Base-by-base conservation (phyloP, 208 protist species). In the Herpetomonas samuelpessoai region DNA sequence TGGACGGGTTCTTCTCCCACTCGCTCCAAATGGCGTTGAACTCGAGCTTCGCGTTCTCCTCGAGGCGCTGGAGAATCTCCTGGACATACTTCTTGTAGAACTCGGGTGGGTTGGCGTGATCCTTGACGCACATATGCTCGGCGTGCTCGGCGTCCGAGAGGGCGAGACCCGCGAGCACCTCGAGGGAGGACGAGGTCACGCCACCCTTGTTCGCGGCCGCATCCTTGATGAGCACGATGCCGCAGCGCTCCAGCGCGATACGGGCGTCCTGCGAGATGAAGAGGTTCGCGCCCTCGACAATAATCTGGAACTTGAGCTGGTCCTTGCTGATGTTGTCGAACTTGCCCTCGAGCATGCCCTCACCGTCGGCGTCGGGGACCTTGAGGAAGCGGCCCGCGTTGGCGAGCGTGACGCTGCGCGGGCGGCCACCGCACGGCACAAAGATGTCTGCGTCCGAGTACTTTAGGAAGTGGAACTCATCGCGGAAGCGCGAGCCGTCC, bases 221-320 rank as follows among this genome's bases (percentile, higher is more conserved):
- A 59, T 98, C 95, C 71, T 97, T 95, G 64, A 97, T 90, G 12
- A 95, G 67, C 16, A 74, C 67, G 16, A 97, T 82, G 35, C 91
- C 93, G 44, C 74, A 81, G 44, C 88, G 81, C 82, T 97, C 92
- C 2, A 97, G 62, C 19, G 92, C 87, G n/a, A 95, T 67, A 38
- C 96, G 84, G 28, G 95, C 95, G 55, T 97, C 93, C 66, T 97
- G 92, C 12, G 97, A 97, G 59, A 98, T 90, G 79, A 98, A 99
- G 22, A 99, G 74, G 79, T 99, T 99, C n/a, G 97, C 97, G 35
- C 97, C 97, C 68, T 99, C 97, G 19, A 98, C 87, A 74, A 99
- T 98, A 65, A 94, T 90, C 79, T 95, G 93, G 77, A 92, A 98
- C 72, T 90, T 84, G 22, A 83, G 84, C 54, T 75, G 55, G 46